phyloP scores from a whole-genome alignment of 208 protist genomes.

The Acanthamoeba healyi region DNA sequence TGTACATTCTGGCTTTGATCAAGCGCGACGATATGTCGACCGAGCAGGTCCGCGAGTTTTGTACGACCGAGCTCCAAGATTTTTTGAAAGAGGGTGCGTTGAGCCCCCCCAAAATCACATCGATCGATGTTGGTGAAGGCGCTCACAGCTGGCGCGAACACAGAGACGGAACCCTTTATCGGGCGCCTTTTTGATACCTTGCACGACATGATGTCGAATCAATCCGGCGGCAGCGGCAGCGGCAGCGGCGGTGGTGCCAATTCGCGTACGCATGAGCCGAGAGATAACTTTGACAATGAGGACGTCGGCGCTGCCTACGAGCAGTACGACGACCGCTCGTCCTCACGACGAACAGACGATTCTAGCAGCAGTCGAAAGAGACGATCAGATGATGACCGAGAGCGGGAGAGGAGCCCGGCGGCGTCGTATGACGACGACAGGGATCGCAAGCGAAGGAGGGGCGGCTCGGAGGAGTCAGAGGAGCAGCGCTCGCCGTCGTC shows the following conservation, averaged over 20 bases:
- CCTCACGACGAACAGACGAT: neutral
- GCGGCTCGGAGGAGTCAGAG: neutral
- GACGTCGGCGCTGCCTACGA: neutral
- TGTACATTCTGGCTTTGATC: slow-evolving; percentile 43
- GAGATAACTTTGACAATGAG: neutral
- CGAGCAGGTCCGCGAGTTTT: slow-evolving; percentile 30
- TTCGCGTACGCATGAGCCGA: neutral
- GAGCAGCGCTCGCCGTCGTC: neutral
- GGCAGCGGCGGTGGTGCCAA: too few relatives aligned
- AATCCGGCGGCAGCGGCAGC: neutral
- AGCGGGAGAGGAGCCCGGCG: neutral
- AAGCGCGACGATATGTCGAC: slow-evolving; percentile 63
- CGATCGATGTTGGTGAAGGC: too few relatives aligned
- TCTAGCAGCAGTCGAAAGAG: neutral
- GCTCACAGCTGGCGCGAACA: neutral
- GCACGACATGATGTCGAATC: neutral
- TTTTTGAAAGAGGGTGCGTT: slow-evolving; percentile 37
- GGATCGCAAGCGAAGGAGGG: slow-evolving; percentile 29
- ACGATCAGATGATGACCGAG: slow-evolving; percentile 9
- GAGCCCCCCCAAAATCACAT: neutral
- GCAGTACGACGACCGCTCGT: neutral
- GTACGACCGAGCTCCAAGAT: slow-evolving; percentile 38
- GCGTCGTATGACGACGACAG: neutral
- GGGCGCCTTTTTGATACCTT: slow-evolving; percentile 14
- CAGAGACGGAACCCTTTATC: slow-evolving; percentile 57